Percentiles rank a stretch among this genome's conserved stretches.
These are phyloP conservation scores for Paecilomyces sp. DNA, from an alignment of 2,329 filamentous ascomycete species.

Conservation along the genomic window DNA sequence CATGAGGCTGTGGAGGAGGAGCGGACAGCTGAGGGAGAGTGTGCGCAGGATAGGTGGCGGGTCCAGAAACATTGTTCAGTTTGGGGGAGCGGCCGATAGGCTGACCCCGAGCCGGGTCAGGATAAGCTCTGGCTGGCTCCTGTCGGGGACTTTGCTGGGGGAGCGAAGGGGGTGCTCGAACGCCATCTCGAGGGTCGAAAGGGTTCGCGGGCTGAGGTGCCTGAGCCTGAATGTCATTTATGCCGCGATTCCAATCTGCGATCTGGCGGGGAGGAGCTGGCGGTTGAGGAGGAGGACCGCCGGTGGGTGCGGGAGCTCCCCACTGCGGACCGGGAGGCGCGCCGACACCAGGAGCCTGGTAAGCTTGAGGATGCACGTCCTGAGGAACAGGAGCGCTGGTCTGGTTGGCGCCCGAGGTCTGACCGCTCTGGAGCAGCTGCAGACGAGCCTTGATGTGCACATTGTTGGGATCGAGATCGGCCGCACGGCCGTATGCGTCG, in stretches of 20 bases:
- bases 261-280: constrained; percentile 59
- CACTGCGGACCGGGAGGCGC: constrained; percentile 83
- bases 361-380: constrained; percentile 91
- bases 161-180: constrained; percentile 60
- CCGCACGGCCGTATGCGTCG: constrained; percentile 89
- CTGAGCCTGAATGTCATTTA: constrained; percentile 68
- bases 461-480: constrained; percentile 87
- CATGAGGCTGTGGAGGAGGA: constrained; percentile 36
- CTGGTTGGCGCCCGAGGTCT: constrained; percentile 57
- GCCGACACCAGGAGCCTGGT: constrained; percentile 74
- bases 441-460: constrained; percentile 94
- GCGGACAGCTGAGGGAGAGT: constrained; percentile 46
- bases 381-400: constrained; percentile 64
- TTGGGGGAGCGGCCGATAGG: constrained; percentile 56
- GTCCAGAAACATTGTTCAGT: constrained; percentile 43
- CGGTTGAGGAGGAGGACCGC: constrained; percentile 44
- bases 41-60: constrained; percentile 45
- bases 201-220: constrained; percentile 61
- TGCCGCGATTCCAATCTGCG: constrained; percentile 56
- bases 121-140: constrained; percentile 63
- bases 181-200: constrained; percentile 70
- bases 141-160: constrained; percentile 71
- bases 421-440: constrained; percentile 74
- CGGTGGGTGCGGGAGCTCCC: constrained; percentile 61
- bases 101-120: constrained; percentile 53